phyloP scores from a whole-genome alignment of 2,329 filamentous ascomycete species.

The Penicillium brasilianum region DNA sequence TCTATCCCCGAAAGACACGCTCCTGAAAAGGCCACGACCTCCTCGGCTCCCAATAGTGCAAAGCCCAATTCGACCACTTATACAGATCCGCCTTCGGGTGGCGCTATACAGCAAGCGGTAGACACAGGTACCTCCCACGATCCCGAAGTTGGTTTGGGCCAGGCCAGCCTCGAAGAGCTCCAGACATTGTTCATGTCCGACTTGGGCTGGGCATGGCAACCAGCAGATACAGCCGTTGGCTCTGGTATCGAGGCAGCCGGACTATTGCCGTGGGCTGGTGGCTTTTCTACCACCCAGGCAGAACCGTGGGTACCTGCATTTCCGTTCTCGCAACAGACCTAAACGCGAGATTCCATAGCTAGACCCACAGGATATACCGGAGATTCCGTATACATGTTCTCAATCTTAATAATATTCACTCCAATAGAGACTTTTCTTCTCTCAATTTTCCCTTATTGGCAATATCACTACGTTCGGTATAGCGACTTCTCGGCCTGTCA shows the following conservation, averaged over 20 bases:
- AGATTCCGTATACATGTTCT: background rate
- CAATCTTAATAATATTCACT: too few relatives aligned
- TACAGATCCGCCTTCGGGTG: background rate
- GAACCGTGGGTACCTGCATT: slow-evolving; percentile 30
- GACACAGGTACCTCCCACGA: background rate
- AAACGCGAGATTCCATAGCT: background rate
- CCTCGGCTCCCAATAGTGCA: slow-evolving; percentile 24
- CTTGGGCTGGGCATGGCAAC: slow-evolving; percentile 33
- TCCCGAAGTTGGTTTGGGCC: slow-evolving; percentile 2
- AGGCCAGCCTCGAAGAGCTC: slow-evolving; percentile 27
- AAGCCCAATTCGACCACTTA: slow-evolving; percentile 15
- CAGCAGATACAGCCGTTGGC: slow-evolving; percentile 30
- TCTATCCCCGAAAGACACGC: slow-evolving; percentile 33
- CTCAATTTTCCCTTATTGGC: too few relatives aligned
- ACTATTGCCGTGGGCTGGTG: slow-evolving; percentile 30
- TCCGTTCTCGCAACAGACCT: slow-evolving; percentile 27
- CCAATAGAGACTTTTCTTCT: too few relatives aligned
- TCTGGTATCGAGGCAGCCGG: slow-evolving; percentile 29
- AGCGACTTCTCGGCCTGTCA: too few relatives aligned
- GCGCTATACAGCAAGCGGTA: background rate
- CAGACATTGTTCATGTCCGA: slow-evolving; percentile 33
- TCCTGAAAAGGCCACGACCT: slow-evolving; percentile 24
- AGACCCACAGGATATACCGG: background rate
- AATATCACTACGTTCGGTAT: too few relatives aligned
- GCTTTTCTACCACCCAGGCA: slow-evolving; percentile 21